Conservation (phyloP, 352 stramenopile species). For the Phytophthora uliginosa region DNA sequence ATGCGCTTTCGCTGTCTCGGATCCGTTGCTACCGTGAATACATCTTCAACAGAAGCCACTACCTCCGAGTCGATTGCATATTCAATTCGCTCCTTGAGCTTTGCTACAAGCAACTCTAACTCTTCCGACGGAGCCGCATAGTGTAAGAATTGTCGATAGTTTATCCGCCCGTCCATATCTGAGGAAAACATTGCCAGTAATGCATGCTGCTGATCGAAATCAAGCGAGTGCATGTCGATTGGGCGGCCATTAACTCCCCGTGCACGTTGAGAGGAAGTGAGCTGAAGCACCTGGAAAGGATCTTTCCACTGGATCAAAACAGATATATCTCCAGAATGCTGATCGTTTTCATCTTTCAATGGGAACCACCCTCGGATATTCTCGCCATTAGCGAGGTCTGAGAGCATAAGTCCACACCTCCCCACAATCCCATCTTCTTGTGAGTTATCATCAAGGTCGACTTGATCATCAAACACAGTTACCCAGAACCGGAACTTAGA, state of each 20-base stretch:
- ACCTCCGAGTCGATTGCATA: slow-evolving; percentile 63
- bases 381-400: slow-evolving; percentile 78
- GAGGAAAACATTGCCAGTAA: slow-evolving; percentile 69
- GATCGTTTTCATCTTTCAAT: slow-evolving; percentile 67
- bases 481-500: slow-evolving; percentile 83
- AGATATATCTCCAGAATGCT: slow-evolving; percentile 71
- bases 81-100: slow-evolving; percentile 72
- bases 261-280: slow-evolving; percentile 47
- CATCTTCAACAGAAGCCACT: slow-evolving; percentile 52
- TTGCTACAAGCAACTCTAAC: slow-evolving; percentile 64
- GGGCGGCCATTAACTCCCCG: slow-evolving; percentile 35
- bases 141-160: slow-evolving; percentile 78
- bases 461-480: slow-evolving; percentile 90
- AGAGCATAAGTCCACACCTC: slow-evolving; percentile 73
- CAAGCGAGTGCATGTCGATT: slow-evolving; percentile 63
- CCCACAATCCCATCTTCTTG: slow-evolving; percentile 78
- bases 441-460: slow-evolving; percentile 40
- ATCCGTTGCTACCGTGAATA: slow-evolving; percentile 27
- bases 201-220: slow-evolving; percentile 80
- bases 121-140: slow-evolving; percentile 65
- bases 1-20: slow-evolving; percentile 27
- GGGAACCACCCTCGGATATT: slow-evolving; percentile 76
- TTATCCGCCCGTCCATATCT: slow-evolving; percentile 70
- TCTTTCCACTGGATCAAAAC: slow-evolving; percentile 84
- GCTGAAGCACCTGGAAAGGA: slow-evolving; percentile 73